Evolutionary conservation across 805 yeast species (phyloP).

Genomic region (Naumovozyma castellii): DNA sequence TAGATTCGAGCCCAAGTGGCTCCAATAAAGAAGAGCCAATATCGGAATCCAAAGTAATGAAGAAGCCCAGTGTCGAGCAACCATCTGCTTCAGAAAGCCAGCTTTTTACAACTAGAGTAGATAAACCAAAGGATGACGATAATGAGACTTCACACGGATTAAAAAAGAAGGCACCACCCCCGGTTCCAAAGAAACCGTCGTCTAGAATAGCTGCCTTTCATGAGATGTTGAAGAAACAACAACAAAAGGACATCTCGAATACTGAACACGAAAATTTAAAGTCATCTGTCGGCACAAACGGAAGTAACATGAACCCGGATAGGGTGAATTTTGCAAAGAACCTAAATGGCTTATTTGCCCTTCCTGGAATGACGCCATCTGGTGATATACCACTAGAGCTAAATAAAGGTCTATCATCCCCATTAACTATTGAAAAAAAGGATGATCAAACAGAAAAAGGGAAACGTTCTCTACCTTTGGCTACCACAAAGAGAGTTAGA

Average conservation of each 20-base stretch:
- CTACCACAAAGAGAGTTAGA: slow-evolving; percentile 40
- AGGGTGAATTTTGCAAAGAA: slow-evolving; percentile 44
- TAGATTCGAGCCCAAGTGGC: too few species aligned
- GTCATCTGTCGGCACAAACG: neutral
- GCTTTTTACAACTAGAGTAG: neutral
- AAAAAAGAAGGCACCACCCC: slow-evolving; percentile 53
- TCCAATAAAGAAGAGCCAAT: too few species aligned
- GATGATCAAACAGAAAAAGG: neutral
- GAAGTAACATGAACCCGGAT: neutral
- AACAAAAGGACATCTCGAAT: slow-evolving; percentile 40
- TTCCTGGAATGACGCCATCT: slow-evolving; percentile 40
- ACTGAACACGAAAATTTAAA: neutral
- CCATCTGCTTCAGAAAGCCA: slow-evolving; percentile 1
- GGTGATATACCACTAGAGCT: slow-evolving; percentile 21
- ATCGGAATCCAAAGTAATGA: too few species aligned
- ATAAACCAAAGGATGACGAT: too few species aligned
- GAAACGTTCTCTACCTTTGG: neutral
- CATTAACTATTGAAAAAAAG: neutral
- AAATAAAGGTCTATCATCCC: slow-evolving; percentile 13
- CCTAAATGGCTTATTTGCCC: slow-evolving; percentile 51
- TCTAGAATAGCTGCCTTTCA: slow-evolving; percentile 76
- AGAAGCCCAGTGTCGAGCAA: too few species aligned
- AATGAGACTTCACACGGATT: too few species aligned
- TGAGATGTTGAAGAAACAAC: slow-evolving; percentile 54
- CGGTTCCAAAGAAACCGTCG: slow-evolving; percentile 68